Percentiles rank a stretch among this genome's conserved stretches.
These are phyloP conservation scores for Phytopythium cucurbitacearum DNA, from an alignment of 352 stramenopile species.

Conservation along the genomic window DNA sequence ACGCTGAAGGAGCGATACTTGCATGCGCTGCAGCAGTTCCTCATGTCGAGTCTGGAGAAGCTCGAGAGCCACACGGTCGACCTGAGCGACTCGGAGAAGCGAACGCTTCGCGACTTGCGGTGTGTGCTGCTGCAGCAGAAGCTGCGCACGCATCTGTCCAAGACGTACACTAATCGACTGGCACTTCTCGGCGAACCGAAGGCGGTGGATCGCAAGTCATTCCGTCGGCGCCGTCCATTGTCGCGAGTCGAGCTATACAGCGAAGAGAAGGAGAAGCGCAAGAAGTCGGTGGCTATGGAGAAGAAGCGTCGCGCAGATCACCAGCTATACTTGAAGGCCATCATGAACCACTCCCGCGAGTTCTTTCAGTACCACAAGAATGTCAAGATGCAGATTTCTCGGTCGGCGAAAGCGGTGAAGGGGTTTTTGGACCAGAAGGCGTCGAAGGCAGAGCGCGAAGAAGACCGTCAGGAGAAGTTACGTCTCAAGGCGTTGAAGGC, in stretches of 20 bases:
- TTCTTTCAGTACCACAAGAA: conserved; percentile 88
- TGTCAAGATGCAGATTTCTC: conserved; percentile 64
- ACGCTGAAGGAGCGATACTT: conserved; percentile 70
- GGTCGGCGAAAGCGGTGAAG: conserved; percentile 68
- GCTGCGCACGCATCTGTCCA: conserved; percentile 52
- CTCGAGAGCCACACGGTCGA: conserved; percentile 36
- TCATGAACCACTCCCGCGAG: conserved; percentile 81
- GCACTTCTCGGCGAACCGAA: conserved; percentile 60
- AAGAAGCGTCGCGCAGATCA: conserved; percentile 77
- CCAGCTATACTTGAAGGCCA: conserved; percentile 74
- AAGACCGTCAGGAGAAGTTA: conserved; percentile 85
- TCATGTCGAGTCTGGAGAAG: conserved; percentile 55
- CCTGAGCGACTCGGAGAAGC: conserved; percentile 36
- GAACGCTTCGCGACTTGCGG: conserved; percentile 54
- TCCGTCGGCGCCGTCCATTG: conserved; percentile 60
- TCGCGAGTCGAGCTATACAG: conserved; percentile 60
- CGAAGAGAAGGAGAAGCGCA: conserved; percentile 75
- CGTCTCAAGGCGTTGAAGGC: conserved; percentile 88
- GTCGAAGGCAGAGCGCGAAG: conserved; percentile 78
- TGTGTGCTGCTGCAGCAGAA: conserved; percentile 76
- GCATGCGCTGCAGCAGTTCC: conserved; percentile 66
- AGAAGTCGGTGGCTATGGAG: conserved; percentile 77
- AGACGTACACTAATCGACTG: conserved; percentile 58
- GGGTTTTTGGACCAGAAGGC: conserved; percentile 71
- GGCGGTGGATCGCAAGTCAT: conserved; percentile 67